phyloP scores from a whole-genome alignment of 352 stramenopile species.

The Globisporangium cystogenes region DNA sequence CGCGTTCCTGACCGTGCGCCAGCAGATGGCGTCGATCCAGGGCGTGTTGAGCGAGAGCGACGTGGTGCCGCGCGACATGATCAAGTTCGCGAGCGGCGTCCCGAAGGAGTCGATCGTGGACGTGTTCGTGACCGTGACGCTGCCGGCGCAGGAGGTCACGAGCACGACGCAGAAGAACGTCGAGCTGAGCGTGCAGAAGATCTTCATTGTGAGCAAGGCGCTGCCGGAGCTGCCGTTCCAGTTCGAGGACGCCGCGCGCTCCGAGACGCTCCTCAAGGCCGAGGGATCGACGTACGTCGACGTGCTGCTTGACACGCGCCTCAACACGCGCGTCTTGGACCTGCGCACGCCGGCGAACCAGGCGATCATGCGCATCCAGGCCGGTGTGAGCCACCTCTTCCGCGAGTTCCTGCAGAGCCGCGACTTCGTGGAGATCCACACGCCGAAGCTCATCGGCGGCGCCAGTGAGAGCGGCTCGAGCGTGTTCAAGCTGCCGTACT shows the following conservation, averaged over 20 bases:
- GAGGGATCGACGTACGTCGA: constrained; percentile 82
- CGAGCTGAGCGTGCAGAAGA: constrained; percentile 92
- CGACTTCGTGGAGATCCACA: constrained; percentile 99
- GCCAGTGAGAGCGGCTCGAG: constrained; percentile 96
- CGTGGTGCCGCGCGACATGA: constrained; percentile 92
- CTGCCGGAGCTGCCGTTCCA: constrained; percentile 89
- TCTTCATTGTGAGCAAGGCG: constrained; percentile 95
- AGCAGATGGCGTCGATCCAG: constrained; percentile 96
- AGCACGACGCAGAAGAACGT: constrained; percentile 94
- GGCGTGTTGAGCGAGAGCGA: constrained; percentile 85
- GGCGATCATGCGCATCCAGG: constrained; percentile 98
- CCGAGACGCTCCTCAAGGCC: constrained; percentile 80
- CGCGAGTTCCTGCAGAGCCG: constrained; percentile 94
- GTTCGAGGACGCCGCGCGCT: constrained; percentile 93
- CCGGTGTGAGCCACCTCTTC: constrained; percentile 95
- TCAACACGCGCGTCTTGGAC: constrained; percentile 97
- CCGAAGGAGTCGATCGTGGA: constrained; percentile 97
- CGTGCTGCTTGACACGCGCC: constrained; percentile 88
- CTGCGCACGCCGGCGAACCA: constrained; percentile 98
- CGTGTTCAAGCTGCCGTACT: constrained; percentile 99
- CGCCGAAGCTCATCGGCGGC: constrained; percentile 97
- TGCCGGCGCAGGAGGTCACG: constrained; percentile 85
- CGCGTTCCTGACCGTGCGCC: constrained; percentile 96
- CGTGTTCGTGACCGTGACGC: constrained; percentile 89
- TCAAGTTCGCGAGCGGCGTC: constrained; percentile 95